Conservation (phyloP, 2,329 filamentous ascomycete genomes). For the Aspergillus floridensis region DNA sequence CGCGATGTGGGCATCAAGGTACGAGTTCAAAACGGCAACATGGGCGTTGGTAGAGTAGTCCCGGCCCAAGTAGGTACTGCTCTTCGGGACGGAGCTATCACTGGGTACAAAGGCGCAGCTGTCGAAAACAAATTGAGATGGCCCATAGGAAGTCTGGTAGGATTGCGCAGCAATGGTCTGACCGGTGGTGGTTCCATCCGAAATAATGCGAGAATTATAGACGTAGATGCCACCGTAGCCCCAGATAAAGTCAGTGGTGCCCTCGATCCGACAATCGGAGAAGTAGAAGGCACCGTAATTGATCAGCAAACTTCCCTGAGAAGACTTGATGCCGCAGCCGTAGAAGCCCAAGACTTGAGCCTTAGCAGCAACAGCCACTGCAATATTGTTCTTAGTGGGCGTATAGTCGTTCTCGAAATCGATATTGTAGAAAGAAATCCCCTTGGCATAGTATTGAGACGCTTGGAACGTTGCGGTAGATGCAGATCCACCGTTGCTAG, state of each 20-base stretch:
- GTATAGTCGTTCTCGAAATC: neutral
- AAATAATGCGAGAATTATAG: neutral
- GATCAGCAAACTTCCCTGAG: neutral
- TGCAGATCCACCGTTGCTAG: neutral
- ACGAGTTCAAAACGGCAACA: neutral
- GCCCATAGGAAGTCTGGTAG: neutral
- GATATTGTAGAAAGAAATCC: neutral
- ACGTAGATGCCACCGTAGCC: neutral
- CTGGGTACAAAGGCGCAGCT: neutral
- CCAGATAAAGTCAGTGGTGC: conserved; percentile 1
- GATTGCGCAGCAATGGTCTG: neutral
- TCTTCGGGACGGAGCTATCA: neutral
- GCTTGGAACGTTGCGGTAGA: neutral
- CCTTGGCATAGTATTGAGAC: neutral
- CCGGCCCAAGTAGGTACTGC: neutral
- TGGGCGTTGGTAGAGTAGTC: neutral
- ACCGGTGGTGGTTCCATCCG: neutral
- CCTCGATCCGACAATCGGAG: neutral
- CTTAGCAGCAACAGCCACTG: neutral
- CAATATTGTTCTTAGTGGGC: neutral
- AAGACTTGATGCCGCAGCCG: conserved; percentile 1
- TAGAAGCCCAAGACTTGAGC: neutral
- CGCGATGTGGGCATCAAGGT: neutral
- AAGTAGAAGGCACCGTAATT: conserved; percentile 1
- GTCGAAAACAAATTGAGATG: neutral